A percentile compares a stretch with the other conserved stretches of the same genome.
Evolutionary conservation across 352 stramenopile species (phyloP).

Genomic region (Globisporangium ultimum): DNA sequence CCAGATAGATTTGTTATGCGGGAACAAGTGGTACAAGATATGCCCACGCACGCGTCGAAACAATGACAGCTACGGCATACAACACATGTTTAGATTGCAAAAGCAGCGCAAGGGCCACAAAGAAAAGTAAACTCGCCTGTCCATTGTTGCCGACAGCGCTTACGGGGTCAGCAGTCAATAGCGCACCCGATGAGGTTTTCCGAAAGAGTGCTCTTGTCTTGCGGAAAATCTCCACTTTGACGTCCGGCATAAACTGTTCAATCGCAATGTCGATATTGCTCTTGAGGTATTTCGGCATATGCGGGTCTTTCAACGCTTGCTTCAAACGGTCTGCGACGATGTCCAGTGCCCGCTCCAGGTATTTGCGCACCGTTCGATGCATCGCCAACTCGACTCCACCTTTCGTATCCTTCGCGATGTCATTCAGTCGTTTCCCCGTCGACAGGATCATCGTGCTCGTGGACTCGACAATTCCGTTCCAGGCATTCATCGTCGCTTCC

Average conservation of each 20-base stretch:
- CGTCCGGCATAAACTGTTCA: constrained; percentile 85
- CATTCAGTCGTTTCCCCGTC: constrained; percentile 77
- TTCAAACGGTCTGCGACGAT: constrained; percentile 75
- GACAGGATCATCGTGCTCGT: constrained; percentile 79
- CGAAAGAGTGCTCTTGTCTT: constrained; percentile 81
- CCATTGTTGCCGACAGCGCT: not conserved
- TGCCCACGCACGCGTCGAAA: constrained; percentile 60
- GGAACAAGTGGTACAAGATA: constrained; percentile 87
- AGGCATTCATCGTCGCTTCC: constrained; percentile 28
- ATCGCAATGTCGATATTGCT: constrained; percentile 82
- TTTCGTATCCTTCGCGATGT: constrained; percentile 83
- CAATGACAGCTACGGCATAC: constrained; percentile 19
- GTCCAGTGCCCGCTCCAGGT: constrained; percentile 74
- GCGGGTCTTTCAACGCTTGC: constrained; percentile 69
- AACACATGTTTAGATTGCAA: not conserved
- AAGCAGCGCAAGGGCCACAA: too few relatives aligned
- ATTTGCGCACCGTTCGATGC: constrained; percentile 73
- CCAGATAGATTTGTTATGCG: constrained; percentile 88
- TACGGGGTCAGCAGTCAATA: not conserved
- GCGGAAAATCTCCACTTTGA: constrained; percentile 87
- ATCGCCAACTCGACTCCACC: constrained; percentile 79
- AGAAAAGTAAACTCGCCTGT: too few relatives aligned
- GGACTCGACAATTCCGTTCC: constrained; percentile 70
- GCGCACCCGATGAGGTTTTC: constrained; percentile 13
- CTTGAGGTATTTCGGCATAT: constrained; percentile 85